Percentiles rank a stretch among this genome's conserved stretches.
These are phyloP conservation scores for Prinsepia uniflora DNA, from an alignment of 306 rosid species.

Conservation along the genomic window DNA sequence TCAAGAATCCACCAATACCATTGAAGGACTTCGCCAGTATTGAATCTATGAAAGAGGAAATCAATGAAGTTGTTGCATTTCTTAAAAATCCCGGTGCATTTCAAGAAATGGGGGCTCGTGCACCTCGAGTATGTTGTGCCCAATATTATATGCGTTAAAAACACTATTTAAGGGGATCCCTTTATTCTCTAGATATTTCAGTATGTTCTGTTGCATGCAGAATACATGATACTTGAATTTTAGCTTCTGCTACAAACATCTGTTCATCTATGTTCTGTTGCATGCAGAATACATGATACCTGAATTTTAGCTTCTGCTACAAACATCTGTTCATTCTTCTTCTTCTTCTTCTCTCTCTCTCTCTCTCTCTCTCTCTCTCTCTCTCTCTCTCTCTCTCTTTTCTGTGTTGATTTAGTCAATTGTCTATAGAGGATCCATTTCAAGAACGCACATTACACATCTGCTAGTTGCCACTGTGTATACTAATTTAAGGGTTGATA, in stretches of 20 bases:
- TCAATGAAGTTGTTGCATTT: conserved; percentile 89
- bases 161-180: background rate
- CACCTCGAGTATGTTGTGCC: conserved; percentile 80
- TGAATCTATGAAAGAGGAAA: conserved; percentile 94
- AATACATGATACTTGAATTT: background rate
- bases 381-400: no score
- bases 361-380: no score
- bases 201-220: background rate
- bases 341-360: background rate
- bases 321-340: background rate
- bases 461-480: background rate
- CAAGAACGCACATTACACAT: background rate
- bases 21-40: conserved; percentile 82
- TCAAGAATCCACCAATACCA: conserved; percentile 91
- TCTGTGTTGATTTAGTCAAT: conserved; percentile 4
- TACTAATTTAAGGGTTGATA: conserved; percentile 12
- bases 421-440: background rate
- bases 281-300: background rate
- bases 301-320: conserved; percentile 5
- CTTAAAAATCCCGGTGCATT: conserved; percentile 87
- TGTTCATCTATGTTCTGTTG: background rate
- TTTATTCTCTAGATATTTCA: background rate
- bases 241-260: background rate
- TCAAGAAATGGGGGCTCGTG: conserved; percentile 94
- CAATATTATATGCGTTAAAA: background rate